phyloP scores from a whole-genome alignment of 805 yeast genomes.

The Wickerhamomyces bovis region DNA sequence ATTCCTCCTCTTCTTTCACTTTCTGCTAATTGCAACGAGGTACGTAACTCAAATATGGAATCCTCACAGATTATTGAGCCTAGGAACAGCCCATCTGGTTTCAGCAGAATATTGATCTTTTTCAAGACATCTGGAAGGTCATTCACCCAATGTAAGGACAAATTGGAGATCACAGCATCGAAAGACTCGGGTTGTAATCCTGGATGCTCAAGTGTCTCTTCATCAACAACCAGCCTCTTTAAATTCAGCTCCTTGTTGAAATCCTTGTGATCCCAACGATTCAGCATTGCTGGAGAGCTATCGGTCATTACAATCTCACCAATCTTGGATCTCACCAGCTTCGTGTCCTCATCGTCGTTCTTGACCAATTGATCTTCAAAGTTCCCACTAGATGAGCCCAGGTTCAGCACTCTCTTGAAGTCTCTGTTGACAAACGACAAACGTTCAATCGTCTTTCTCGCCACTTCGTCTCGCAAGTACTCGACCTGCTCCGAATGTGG shows the following conservation, averaged over 20 bases:
- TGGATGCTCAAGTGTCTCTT: conserved; percentile 49
- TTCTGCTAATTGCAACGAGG: conserved; percentile 77
- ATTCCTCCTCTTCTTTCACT: conserved; percentile 74
- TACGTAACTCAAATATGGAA: conserved; percentile 75
- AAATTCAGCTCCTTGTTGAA: conserved; percentile 39
- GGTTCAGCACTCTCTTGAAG: conserved; percentile 56
- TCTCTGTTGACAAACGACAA: conserved; percentile 64
- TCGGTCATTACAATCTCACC: conserved; percentile 61
- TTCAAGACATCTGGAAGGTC: conserved; percentile 65
- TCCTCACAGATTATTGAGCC: conserved; percentile 83
- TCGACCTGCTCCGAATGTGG: conserved; percentile 53
- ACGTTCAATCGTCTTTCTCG: conserved; percentile 66
- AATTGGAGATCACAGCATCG: conserved; percentile 69
- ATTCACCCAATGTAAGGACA: conserved; percentile 80
- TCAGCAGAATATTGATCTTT: conserved; percentile 50
- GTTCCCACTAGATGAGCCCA: conserved; percentile 72
- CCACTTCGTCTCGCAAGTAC: conserved; percentile 70
- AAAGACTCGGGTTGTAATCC: conserved; percentile 36
- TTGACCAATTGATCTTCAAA: conserved; percentile 31
- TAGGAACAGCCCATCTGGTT: conserved; percentile 78
- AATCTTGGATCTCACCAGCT: conserved; percentile 45
- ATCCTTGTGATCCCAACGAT: conserved; percentile 40
- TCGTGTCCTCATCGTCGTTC: conserved; percentile 42
- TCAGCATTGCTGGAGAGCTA: conserved; percentile 45
- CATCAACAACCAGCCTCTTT: conserved; percentile 55